Base-by-base conservation (phyloP, 805 yeast species). In the Candida glaebosa region DNA sequence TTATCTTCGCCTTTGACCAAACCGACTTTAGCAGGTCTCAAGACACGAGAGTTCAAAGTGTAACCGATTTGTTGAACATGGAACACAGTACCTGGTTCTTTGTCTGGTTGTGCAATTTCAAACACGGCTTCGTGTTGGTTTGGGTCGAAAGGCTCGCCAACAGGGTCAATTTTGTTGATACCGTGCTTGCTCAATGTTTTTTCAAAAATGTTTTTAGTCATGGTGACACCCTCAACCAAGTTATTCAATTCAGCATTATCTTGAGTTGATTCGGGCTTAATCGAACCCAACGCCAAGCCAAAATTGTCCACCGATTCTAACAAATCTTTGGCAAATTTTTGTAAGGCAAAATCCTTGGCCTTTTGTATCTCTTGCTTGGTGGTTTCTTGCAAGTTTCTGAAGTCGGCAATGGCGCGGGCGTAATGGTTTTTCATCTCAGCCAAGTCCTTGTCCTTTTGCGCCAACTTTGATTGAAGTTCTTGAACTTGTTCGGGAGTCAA, bases 21-120 rank as follows among this genome's bases (percentile, higher is more conserved):
- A 53, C 97, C 97, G 51, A 89, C 97, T 75, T 89, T 89, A 44
- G 97, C 96, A 24, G 97, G 95, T 69, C 97, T 80, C 60, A 89
- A 75, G 25, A 89, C 96, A 61, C 97, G 79, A 54, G 84, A 80
- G 69, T 88, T 88, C 57, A 88, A 75, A 45, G 83, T 81, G 70
- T 82, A 89, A 33, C 97, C 97, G 18, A 83, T 76, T 68, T 86
- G 96, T 69, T 89, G 96, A 45, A 90, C 96, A 57, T 79, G 87
- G 80, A 90, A 85, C 44, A 89, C 87, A 19, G 96, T 84, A 45
- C 96, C 96, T 14, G 96, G 87, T 65, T 86, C 91, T 65, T 87
- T 87, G 53, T 79, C 93, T 37, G 90, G 87, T 57, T 84, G 87
- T 25, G 91, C 84, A 41, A 85, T 69, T 71, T 89, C 93, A 65